Evolutionary conservation across 768 basidiomycete species (phyloP), one percentile per base, ranked within the genome.

Genomic region (Boletellus sp.): DNA sequence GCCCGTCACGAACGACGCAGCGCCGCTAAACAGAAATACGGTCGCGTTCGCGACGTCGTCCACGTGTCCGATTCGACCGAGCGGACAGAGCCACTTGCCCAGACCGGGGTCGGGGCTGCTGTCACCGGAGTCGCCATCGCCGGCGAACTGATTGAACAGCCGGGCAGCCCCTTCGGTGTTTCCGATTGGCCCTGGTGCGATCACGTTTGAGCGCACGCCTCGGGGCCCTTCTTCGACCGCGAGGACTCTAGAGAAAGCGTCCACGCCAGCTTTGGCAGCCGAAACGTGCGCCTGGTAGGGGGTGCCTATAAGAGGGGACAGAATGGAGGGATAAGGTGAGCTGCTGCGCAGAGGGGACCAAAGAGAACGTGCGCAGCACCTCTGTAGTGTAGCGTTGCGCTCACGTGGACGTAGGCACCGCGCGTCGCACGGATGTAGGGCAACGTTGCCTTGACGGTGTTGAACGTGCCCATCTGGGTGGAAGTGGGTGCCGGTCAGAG

Each of bases 211-310:
- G 40, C 94, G 84, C 17, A 98, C 83, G n/a, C 95, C 95, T 58
- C 83, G 79, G 4, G 94, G 95, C 1, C 94, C 95, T 71, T 95
- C 94, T 70, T 98, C 94, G 12, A 95, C 80, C 2, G 94, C 93
- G 23, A 97, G 70, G 3, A 90, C 93, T 2, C 78, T 76, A 47
- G 89, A 90, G 6, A 94, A 74, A 0, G 94, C 92, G 63, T 99
- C 94, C 32, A 98, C 82, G 16, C 79, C 95, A 0, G 95, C 94
- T 68, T 98, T 99, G 20, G 94, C 94, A 9, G 94, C 90, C 12
- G 90, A 91, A 12, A 95, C 92, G 61, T 97, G 95, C 8, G 82
- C 91, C 70, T 97, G 94, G 67, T 84, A 90, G 0, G 90, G 88
- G 8, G 83, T 83, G 75, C 90, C 89, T 59, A 10, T 28, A 42